Percentiles rank a stretch among this genome's conserved stretches.
These are phyloP conservation scores for Fusarium poae DNA, from an alignment of 2,329 filamentous ascomycete species.

Conservation along the genomic window DNA sequence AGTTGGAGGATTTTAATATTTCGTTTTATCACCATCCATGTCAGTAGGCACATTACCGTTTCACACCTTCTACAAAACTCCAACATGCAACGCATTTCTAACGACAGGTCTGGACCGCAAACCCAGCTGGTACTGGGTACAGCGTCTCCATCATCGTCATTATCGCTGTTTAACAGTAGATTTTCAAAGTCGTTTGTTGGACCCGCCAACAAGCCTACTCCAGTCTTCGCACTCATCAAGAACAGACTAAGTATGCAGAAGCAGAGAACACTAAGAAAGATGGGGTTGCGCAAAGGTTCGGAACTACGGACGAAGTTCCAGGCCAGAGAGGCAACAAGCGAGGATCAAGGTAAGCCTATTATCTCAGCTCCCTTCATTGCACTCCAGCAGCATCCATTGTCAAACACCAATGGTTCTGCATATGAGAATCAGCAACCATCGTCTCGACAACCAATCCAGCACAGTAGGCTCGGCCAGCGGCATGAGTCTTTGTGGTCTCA, in stretches of 20 bases:
- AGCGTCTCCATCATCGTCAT: background rate
- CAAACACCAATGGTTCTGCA: background rate
- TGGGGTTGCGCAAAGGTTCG: background rate
- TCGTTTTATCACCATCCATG: background rate
- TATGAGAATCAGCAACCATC: background rate
- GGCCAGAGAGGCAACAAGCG: background rate
- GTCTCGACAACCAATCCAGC: background rate
- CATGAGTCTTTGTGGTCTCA: slow-evolving; percentile 16
- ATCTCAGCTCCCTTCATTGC: slow-evolving; percentile 4
- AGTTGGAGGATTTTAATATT: background rate
- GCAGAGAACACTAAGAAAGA: background rate
- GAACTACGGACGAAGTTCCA: background rate
- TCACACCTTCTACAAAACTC: background rate
- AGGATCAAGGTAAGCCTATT: background rate
- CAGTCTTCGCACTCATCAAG: slow-evolving; percentile 11
- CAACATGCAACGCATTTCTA: slow-evolving; percentile 14
- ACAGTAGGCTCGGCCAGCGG: background rate
- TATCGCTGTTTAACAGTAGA: background rate
- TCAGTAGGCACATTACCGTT: background rate
- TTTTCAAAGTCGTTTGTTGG: background rate
- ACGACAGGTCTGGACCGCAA: background rate
- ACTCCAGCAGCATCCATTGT: background rate
- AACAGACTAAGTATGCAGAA: background rate
- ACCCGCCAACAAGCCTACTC: background rate
- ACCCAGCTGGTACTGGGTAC: slow-evolving; percentile 2